A percentile compares a stretch with the other conserved stretches of the same genome.
phyloP scores from a whole-genome alignment of 202 grass and related monocot genomes.

The Hordeum pubiflorum region DNA sequence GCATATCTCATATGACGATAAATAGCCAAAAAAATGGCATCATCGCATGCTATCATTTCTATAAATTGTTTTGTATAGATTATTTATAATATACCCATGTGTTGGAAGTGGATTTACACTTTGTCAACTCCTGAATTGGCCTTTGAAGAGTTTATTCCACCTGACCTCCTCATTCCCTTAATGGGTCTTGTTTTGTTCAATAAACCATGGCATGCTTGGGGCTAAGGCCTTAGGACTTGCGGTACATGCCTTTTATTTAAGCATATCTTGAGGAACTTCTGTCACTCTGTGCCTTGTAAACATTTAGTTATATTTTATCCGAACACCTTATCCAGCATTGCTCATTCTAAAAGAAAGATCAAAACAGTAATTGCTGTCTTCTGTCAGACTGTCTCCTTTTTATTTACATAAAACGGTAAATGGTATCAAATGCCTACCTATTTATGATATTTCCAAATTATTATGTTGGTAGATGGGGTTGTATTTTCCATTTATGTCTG shows the following conservation, averaged over 20 bases:
- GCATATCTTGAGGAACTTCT: neutral
- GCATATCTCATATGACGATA: neutral
- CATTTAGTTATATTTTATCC: neutral
- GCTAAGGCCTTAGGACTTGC: neutral
- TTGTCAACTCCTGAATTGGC: neutral
- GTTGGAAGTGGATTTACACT: neutral
- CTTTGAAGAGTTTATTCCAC: neutral
- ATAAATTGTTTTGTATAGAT: neutral
- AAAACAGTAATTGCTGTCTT: no score
- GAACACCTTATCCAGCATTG: neutral
- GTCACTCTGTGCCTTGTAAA: neutral
- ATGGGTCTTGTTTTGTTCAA: neutral
- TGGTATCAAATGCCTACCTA: neutral
- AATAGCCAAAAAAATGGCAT: neutral
- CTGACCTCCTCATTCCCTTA: neutral
- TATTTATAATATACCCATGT: neutral
- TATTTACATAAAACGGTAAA: neutral
- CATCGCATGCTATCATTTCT: neutral
- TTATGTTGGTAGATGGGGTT: neutral
- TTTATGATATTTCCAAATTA: neutral
- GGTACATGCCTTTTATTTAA: neutral
- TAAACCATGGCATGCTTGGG: neutral
- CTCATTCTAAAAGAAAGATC: neutral
- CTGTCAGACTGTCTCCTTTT: neutral
- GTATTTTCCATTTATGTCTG: neutral